Evolutionary conservation across 2,329 filamentous ascomycete species (phyloP), one percentile per base, ranked within the genome.

Genomic region (Bisporella sp.): DNA sequence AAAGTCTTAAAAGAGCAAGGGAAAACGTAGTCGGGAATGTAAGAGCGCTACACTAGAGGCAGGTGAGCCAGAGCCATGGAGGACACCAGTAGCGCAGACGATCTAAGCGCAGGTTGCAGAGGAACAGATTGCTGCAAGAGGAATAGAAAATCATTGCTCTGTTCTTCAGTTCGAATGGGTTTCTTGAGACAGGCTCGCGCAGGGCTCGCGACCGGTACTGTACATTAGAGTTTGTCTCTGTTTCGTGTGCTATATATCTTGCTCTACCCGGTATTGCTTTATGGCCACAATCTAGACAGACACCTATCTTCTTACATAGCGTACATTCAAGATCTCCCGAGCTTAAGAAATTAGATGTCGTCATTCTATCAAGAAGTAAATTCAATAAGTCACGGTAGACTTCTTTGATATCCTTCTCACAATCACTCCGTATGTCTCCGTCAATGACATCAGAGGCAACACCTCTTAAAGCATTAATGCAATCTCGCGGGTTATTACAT

Each of bases 61-160:
- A 11, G 31, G 40, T 43, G 47, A 41, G 32, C 30, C 42, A 48
- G 31, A 28, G 37, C 33, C 28, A 48, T 49, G 31, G 48, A 49
- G 30, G 30, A 37, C 44, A 42, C n/a, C 31, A 49, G 33, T 52
- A 32, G 47, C 41, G 35, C 46, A 35, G 11, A 52, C 52, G 9
- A 41, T 37, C 28, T 33, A 42, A 11, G 43, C n/a, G 3, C 48
- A 50, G 37, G 46, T 48, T 52, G 41, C 41, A 31, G 40, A 52
- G 50, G 37, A 52, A 41, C 31, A 46, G 29, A 45, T 49, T 45
- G 42, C 46, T 49, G 43, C 35, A 49, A 49, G 50, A 52, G 37
- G 40, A 51, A 44, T 44, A 47, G 39, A 43, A 47, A 51, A 37
- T 51, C 31, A 51, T 47, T 51, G 49, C 45, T 51, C 40, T 51